A percentile compares a stretch with the other conserved stretches of the same genome.
These are phyloP conservation scores for Rhizoclosmatium globosum DNA, from an alignment of 192 early-diverging fungal species.

Conservation along the genomic window DNA sequence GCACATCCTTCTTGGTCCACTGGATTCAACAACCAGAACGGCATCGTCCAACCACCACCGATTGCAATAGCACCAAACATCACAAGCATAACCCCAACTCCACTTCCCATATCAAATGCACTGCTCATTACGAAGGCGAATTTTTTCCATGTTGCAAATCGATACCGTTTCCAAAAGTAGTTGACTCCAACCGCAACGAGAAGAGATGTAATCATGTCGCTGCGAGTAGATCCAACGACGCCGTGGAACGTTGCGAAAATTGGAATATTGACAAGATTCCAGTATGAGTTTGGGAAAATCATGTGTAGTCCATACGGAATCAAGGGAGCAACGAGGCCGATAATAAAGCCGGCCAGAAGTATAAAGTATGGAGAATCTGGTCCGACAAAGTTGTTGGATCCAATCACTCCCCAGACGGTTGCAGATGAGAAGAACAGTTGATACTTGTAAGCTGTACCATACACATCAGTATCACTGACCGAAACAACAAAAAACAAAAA, in stretches of 20 bases:
- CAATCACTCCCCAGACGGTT: conserved; percentile 65
- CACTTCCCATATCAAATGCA: conserved; percentile 63
- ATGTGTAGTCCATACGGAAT: conserved; percentile 36
- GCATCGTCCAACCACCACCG: background rate
- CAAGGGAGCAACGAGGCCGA: conserved; percentile 48
- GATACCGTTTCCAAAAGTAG: conserved; percentile 45
- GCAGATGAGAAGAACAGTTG: conserved; percentile 41
- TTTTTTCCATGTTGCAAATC: conserved; percentile 56
- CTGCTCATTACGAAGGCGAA: conserved; percentile 63
- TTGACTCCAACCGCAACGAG: conserved; percentile 55
- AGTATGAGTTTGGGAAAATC: conserved; percentile 26
- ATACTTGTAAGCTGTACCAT: background rate
- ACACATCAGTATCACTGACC: background rate
- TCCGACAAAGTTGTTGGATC: conserved; percentile 66
- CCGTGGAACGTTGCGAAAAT: conserved; percentile 21
- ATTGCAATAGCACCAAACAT: background rate
- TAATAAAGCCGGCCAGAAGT: conserved; percentile 30
- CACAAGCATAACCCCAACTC: background rate
- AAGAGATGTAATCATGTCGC: conserved; percentile 54
- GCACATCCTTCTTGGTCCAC: conserved; percentile 28
- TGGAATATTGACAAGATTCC: conserved; percentile 42
- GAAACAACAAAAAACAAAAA: conserved; percentile 42
- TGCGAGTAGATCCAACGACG: conserved; percentile 10
- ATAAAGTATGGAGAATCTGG: conserved; percentile 35
- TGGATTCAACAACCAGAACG: conserved; percentile 16